Evolutionary conservation across 495 filamentous ascomycete genomes (phyloP).

Genomic region (Aspergillus homomorphus): DNA sequence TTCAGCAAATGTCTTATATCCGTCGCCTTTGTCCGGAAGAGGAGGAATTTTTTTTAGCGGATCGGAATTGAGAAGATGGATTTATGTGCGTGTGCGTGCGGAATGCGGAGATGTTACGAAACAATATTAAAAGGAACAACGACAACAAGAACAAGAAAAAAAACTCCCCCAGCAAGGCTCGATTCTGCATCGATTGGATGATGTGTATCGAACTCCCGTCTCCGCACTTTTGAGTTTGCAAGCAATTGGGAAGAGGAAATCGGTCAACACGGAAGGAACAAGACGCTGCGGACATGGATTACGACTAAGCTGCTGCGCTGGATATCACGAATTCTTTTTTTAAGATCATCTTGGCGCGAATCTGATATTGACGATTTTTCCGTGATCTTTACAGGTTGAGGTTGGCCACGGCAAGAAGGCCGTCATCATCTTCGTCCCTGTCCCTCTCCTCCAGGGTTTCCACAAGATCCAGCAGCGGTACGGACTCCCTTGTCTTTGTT

Average conservation of each 20-base stretch:
- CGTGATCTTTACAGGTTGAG: conserved; percentile 69
- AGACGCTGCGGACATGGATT: neutral
- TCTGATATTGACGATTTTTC: conserved; percentile 26
- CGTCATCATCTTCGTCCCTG: conserved; percentile 99
- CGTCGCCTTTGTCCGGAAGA: neutral
- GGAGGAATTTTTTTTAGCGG: neutral
- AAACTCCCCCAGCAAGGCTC: no score
- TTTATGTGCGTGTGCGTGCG: neutral
- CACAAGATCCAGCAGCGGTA: conserved; percentile 99
- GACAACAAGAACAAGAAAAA: neutral
- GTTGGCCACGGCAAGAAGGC: conserved; percentile 99
- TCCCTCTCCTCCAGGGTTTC: conserved; percentile 91
- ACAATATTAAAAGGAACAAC: neutral
- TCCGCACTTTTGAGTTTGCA: no score
- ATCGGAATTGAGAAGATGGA: neutral
- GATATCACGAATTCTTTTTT: neutral
- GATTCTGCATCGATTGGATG: neutral
- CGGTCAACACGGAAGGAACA: neutral
- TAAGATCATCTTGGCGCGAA: neutral
- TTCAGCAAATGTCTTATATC: neutral
- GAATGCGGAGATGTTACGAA: neutral
- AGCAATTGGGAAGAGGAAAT: neutral
- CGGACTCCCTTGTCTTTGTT: conserved; percentile 23
- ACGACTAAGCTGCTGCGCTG: conserved; percentile 1
- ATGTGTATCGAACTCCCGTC: no score